Base-by-base conservation (phyloP, 352 stramenopile genomes). In the Phytopythium vexans region DNA sequence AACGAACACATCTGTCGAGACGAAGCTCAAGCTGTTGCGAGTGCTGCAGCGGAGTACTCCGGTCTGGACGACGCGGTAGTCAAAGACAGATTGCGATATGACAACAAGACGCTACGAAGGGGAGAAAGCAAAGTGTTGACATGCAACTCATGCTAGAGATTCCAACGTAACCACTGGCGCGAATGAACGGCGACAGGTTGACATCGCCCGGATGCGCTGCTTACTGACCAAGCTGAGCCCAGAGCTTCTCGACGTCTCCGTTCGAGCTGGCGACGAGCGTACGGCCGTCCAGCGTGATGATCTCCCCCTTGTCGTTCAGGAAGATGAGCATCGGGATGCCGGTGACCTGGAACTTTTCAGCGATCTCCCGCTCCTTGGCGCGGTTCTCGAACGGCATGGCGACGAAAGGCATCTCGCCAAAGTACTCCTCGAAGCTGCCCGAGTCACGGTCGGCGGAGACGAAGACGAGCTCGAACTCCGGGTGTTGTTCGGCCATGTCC, bases 281-380 rank as follows among this genome's bases (percentile, higher is more conserved):
- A 45, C 91, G 80, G 45, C 88, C 85, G 48, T 97, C 88, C 36
- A 70, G 64, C 4, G 78, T 85, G 64, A 92, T 85, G 14, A 94
- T 15, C 34, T 92, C 74, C 45, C 74, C 76, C 52, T 95, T 78
- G 39, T 61, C 49, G 55, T 95, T 83, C 60, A 98, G 72, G 56
- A 98, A 92, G 44, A 97, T 76, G 34, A 98, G 70, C 62, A 81
- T 84, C 42, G 95, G 95, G 75, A 98, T 95, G 16, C 82, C 87
- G 12, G 66, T 83, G 58, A 97, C 82, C 50, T 78, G 74, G 60
- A 96, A 96, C 61, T 84, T 82, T 41, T 74, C 66, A 68, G 77
- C 82, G 37, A 98, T 68, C 43, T 62, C 70, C 47, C 90, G 74
- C 65, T 91, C 70, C n/a, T 66, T 56, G 38, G 72, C 58, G 65